A percentile compares a stretch with the other conserved stretches of the same genome.
Evolutionary conservation across 352 stramenopile species (phyloP).

Genomic region (Globisporangium spinosum): DNA sequence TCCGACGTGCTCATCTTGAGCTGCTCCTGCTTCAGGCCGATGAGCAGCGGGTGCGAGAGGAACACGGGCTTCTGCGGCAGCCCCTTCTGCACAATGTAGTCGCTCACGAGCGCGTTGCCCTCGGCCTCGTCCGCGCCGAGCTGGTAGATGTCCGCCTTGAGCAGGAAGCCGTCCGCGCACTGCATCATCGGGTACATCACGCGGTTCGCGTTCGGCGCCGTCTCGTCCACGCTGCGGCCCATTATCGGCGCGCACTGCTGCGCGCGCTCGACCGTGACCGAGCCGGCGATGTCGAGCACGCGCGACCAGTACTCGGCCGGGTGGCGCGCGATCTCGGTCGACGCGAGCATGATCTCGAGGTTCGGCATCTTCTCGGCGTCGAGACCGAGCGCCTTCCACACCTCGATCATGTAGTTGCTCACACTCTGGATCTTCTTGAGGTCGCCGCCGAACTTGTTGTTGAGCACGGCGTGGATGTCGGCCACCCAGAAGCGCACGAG

Average conservation of each 20-base stretch:
- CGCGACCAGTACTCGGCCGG: conserved; percentile 91
- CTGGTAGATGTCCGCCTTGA: conserved; percentile 99
- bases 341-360: conserved; percentile 98
- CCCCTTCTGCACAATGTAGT: conserved; percentile 95
- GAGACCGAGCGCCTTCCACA: conserved; percentile 98
- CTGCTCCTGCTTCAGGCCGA: conserved; percentile 97
- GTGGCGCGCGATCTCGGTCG: conserved; percentile 89
- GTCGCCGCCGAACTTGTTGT: conserved; percentile 99
- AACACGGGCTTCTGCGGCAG: conserved; percentile 84
- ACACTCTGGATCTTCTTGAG: conserved; percentile 95
- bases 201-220: conserved; percentile 89
- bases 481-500: conserved; percentile 98
- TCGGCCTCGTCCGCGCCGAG: conserved; percentile 97
- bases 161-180: conserved; percentile 98
- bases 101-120: conserved; percentile 93
- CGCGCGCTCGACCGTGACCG: conserved; percentile 90
- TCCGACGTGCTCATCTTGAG: conserved; percentile 99
- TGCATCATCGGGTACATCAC: conserved; percentile 98
- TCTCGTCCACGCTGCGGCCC: conserved; percentile 86
- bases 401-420: conserved; percentile 96
- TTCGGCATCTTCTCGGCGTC: conserved; percentile 87
- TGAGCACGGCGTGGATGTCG: conserved; percentile 99
- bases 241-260: conserved; percentile 99
- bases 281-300: conserved; percentile 89
- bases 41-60: conserved; percentile 96